Base-by-base conservation (phyloP, 768 basidiomycete genomes). In the Phylloporus rhodoxanthus region DNA sequence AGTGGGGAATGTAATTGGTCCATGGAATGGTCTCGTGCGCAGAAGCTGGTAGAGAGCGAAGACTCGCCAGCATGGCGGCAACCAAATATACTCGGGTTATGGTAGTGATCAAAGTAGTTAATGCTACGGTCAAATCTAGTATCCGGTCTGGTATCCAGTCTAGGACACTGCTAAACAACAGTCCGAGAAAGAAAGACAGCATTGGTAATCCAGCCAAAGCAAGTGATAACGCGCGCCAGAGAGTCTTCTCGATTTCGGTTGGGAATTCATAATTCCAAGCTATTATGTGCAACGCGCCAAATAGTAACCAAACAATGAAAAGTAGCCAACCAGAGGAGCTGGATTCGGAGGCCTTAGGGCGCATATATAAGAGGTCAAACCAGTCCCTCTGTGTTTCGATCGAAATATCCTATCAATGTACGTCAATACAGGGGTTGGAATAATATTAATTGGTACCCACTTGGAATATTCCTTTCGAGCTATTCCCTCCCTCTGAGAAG, bases 201-300 rank as follows among this genome's bases (percentile, higher is more conserved):
- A n/a, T n/a, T n/a, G 48, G 41, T 5, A 25, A 2, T 43, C 30
- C 33, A 15, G 15, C 26, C 14, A 48, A 28, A 26, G 10, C 14
- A 11, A 50, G 36, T 10, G 48, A 50, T 9, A 43, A 28, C 11
- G 44, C 20, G 14, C 48, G 43, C 48, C 48, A 50, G 2, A 44
- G 2, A 2, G 10, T 25, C 36, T 13, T 44, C 43, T 50, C 42
- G 14, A 17, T 13, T 4, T 23, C 42, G 5, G 43, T 43, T 20
- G 36, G 34, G 14, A 50, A 50, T 17, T 30, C 20, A 14, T 37
- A 50, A 29, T 44, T 29, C 48, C 48, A 50, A 26, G 48, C 34
- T 5, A 30, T 28, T 5, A 29, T 15, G 11, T 50, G 48, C 1
- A 50, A 8, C 19, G n/a, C 20, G 3, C 48, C 43, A 7, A 44